Evolutionary conservation across 768 basidiomycete genomes (phyloP).

Genomic region (Dioszegia hungarica): DNA sequence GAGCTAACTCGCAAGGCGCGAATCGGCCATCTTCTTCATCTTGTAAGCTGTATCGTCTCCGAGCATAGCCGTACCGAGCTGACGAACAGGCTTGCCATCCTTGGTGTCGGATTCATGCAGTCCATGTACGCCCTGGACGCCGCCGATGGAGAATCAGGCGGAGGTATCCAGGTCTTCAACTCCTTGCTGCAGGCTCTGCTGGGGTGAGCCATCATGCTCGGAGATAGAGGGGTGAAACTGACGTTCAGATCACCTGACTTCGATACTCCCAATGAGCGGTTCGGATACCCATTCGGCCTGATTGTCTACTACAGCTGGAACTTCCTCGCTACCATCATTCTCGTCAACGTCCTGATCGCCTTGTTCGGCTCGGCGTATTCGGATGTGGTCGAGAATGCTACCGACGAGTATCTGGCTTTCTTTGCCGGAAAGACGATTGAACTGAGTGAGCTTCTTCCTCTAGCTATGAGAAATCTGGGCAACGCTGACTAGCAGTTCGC

Average conservation of each 20-base stretch:
- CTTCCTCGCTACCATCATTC: constrained; percentile 70
- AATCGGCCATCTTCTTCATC: constrained; percentile 86
- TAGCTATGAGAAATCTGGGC: neutral
- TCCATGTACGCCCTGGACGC: constrained; percentile 84
- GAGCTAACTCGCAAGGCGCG: constrained; percentile 55
- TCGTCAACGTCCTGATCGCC: constrained; percentile 93
- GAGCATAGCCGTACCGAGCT: neutral
- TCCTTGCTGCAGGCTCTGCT: constrained; percentile 72
- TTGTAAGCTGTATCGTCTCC: constrained; percentile 51
- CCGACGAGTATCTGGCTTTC: constrained; percentile 84
- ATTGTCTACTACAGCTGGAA: constrained; percentile 84
- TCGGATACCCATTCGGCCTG: constrained; percentile 55
- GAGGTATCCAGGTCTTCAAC: constrained; percentile 59
- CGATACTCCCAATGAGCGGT: constrained; percentile 42
- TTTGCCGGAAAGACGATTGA: constrained; percentile 73
- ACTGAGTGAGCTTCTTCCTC: constrained; percentile 24
- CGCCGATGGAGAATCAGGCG: constrained; percentile 71
- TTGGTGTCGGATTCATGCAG: constrained; percentile 79
- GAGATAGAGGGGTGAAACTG: too few species aligned
- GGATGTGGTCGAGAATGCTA: constrained; percentile 68
- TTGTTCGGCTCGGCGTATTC: constrained; percentile 88
- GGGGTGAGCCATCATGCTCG: constrained; percentile 58
- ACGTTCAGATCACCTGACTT: constrained; percentile 46
- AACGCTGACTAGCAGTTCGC: constrained; percentile 18
- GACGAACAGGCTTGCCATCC: constrained; percentile 58